Conservation (phyloP, 495 filamentous ascomycete species). For the Hypoxylon subgilvum region DNA sequence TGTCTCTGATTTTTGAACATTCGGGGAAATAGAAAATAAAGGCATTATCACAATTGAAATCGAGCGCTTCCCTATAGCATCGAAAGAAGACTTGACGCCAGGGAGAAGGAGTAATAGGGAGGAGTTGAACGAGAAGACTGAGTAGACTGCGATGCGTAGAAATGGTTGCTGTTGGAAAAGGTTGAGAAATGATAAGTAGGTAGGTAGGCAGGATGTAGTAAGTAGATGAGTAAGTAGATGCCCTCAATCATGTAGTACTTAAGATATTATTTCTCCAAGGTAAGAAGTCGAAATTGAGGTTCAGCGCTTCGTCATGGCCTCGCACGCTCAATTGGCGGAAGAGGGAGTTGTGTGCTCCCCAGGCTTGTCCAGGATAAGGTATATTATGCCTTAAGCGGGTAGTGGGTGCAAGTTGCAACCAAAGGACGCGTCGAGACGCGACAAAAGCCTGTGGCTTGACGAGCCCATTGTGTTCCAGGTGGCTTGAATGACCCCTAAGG, state of each 20-base stretch:
- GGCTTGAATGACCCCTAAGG: no score
- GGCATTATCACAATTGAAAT: constrained; percentile 42
- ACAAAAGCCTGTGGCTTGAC: no score
- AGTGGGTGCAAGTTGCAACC: no score
- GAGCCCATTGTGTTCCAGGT: no score
- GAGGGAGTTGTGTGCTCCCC: constrained; percentile 1
- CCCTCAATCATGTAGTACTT: no score
- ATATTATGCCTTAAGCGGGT: no score
- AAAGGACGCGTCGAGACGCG: constrained; percentile 30
- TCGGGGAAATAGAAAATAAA: constrained; percentile 46
- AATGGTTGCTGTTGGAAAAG: no score
- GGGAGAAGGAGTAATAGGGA: neutral
- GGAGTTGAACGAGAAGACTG: neutral
- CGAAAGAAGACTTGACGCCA: neutral
- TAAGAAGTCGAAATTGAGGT: neutral
- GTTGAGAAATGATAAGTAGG: neutral
- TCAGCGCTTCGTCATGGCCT: no score
- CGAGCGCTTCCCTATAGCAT: constrained; percentile 10
- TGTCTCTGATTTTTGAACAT: constrained; percentile 43
- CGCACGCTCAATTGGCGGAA: neutral
- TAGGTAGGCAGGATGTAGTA: neutral
- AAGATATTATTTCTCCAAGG: no score
- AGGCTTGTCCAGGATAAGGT: constrained; percentile 14
- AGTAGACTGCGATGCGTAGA: no score
- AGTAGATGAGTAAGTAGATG: neutral